Evolutionary conservation across 1,139 yeast genomes (phyloP), one percentile per base, ranked within the genome.

Genomic region (Yamadazyma siamensis): DNA sequence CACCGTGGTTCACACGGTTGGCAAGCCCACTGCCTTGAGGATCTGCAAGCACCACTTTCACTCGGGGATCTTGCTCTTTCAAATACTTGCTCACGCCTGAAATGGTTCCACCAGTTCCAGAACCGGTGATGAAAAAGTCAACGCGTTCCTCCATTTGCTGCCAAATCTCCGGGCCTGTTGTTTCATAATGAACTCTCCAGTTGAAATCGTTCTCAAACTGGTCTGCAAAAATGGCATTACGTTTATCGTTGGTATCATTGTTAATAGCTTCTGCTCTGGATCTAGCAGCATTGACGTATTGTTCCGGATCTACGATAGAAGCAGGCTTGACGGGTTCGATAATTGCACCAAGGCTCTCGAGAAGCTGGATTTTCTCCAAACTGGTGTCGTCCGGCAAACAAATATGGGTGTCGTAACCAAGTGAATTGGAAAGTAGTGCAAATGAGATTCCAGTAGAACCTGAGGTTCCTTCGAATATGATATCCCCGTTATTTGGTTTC

Each of bases 331-430:
- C 97, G 26, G 83, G 81, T 47, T 85, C 89, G n/a, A 91, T 74
- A 2, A 65, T 72, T 0, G 96, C 97, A 2, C 97, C 97, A 24
- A 86, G 68, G 27, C 83, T 71, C 33, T 69, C 68, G 29, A 91
- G 63, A 23, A 91, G 63, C 29, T 75, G 77, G 15, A 91, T 52
- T 49, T 91, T 91, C 46, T 91, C 97, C 2, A 66, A 68, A 0
- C 95, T 82, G 0, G 97, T 91, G 50, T 91, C 98, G 52, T 88
- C 94, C 0, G 97, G 98, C n/a, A 91, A 66, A 35, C 94, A 89
- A 18, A 91, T 91, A 49, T 88, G 96, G 0, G 95, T 85, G 10
- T 73, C 75, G 54, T 89, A 89, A 0, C 98, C 98, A 37, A 85
- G 57, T 0, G 96, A 85, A 44, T 88, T 77, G 40, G 95, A 85